Evolutionary conservation across 108 stramenopile genomes (phyloP).

Genomic region (Skeletonema tropicum): DNA sequence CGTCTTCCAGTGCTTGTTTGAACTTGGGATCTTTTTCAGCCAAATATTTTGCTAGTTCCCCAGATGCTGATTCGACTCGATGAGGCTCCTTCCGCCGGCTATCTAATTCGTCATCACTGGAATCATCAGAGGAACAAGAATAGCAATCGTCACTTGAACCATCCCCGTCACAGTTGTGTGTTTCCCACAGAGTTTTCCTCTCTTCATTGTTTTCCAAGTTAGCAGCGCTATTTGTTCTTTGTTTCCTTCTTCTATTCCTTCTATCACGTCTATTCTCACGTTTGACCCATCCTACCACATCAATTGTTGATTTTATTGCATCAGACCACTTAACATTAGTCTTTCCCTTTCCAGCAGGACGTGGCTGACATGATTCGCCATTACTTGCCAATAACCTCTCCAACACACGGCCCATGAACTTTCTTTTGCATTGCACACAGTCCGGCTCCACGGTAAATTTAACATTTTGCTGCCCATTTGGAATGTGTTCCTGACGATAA

Average conservation of each 20-base stretch:
- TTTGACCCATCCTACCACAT: slow-evolving; percentile 44
- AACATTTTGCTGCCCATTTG: slow-evolving; percentile 38
- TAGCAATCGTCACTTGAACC: slow-evolving; percentile 49
- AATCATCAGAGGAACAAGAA: slow-evolving; percentile 32
- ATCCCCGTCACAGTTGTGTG: slow-evolving; percentile 5
- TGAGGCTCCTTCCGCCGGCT: slow-evolving; percentile 11
- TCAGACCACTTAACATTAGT: slow-evolving; percentile 28
- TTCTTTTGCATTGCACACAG: slow-evolving; percentile 37
- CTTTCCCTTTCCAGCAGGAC: slow-evolving; percentile 8
- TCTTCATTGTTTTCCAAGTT: neutral
- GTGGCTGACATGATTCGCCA: neutral
- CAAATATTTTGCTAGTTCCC: slow-evolving; percentile 24
- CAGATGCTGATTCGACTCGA: slow-evolving; percentile 11
- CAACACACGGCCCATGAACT: slow-evolving; percentile 25
- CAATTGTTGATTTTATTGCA: slow-evolving; percentile 40
- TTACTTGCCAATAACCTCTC: slow-evolving; percentile 14
- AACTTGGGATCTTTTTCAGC: slow-evolving; percentile 34
- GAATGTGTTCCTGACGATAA: slow-evolving; percentile 25
- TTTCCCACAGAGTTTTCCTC: slow-evolving; percentile 14
- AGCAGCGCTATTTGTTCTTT: neutral
- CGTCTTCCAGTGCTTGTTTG: slow-evolving; percentile 28
- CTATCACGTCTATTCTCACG: slow-evolving; percentile 27
- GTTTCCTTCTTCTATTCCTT: slow-evolving; percentile 7
- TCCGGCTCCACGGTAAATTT: slow-evolving; percentile 19
- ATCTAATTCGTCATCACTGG: slow-evolving; percentile 4